Evolutionary conservation across 75 land plant species (phyloP).

Genomic region (Cunninghamia lanceolata): DNA sequence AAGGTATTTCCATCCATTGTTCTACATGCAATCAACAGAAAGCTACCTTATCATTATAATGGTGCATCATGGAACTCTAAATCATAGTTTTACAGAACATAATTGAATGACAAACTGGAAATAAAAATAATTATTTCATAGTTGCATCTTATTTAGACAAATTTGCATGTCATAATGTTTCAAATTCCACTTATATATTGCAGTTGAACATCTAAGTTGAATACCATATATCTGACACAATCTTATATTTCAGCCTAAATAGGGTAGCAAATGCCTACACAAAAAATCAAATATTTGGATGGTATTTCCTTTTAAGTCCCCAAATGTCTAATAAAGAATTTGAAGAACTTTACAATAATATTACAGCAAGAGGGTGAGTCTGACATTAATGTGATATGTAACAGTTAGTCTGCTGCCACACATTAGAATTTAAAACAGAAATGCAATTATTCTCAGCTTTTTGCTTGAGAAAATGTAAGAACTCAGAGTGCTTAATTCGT

Average conservation of each 20-base stretch:
- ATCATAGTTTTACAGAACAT: not conserved
- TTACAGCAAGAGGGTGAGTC: not conserved
- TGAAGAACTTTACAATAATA: constrained; percentile 2
- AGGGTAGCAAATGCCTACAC: not conserved
- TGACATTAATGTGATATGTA: too few relatives aligned
- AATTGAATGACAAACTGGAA: not conserved
- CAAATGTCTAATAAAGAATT: not conserved
- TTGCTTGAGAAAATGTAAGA: not conserved
- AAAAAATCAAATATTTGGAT: not conserved
- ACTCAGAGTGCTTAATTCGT: not conserved
- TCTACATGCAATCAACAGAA: constrained; percentile 28
- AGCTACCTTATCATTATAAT: not conserved
- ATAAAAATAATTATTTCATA: not conserved
- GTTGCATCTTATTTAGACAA: not conserved
- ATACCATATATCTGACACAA: not conserved
- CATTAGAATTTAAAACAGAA: not conserved
- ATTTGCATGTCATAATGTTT: not conserved
- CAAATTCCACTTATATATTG: not conserved
- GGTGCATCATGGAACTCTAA: not conserved
- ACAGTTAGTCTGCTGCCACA: not conserved
- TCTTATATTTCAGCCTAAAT: not conserved
- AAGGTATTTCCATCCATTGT: constrained; percentile 62
- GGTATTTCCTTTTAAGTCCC: not conserved
- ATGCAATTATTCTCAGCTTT: not conserved
- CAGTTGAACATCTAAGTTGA: not conserved